Base-by-base conservation (phyloP, 257 asterid species). In the Nemophila menziesii region DNA sequence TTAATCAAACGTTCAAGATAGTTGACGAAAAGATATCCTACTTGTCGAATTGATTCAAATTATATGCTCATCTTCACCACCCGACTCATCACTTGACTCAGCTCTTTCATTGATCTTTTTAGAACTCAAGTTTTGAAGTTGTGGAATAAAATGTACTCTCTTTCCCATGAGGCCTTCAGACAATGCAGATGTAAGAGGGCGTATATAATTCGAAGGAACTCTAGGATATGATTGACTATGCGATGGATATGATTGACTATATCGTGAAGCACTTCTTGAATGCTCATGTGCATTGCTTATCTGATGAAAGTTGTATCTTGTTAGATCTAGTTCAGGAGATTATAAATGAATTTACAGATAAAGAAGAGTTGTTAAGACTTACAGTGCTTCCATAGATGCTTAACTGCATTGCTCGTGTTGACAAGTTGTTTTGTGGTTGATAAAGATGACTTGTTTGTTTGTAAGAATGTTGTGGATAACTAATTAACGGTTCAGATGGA, bases 81-180 rank as follows among this genome's bases (percentile, higher is more conserved):
- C 95, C 16, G 97, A 87, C 39, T 90, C 98, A 49, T 81, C 94
- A 42, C 94, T 84, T 8, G 78, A 72, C 33, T 78, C 73, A 5
- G 57, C 85, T 63, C 61, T 40, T 29, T 48, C 46, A 4, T 5
- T 64, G n/a, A n/a, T n/a, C n/a, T n/a, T n/a, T n/a, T n/a, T n/a
- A 21, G 17, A 46, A n/a, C 26, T 48, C 15, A 39, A n/a, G 16
- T 51, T 65, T 36, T 60, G 59, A 36, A 36, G 8, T n/a, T 37
- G 67, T 18, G 43, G 22, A 20, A 33, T 41, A 5, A 14, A 20
- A 51, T 33, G 38, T 46, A 51, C 55, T n/a, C n/a, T n/a, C n/a
- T n/a, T n/a, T n/a, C n/a, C n/a, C n/a, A 65, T 42, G 22, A 92
- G 65, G 42, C 96, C 92, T 64, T 90, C 96, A 1, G 98, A 90